Evolutionary conservation across 805 yeast species (phyloP), one percentile per base, ranked within the genome.

Genomic region (Yamadazyma kitorensis): DNA sequence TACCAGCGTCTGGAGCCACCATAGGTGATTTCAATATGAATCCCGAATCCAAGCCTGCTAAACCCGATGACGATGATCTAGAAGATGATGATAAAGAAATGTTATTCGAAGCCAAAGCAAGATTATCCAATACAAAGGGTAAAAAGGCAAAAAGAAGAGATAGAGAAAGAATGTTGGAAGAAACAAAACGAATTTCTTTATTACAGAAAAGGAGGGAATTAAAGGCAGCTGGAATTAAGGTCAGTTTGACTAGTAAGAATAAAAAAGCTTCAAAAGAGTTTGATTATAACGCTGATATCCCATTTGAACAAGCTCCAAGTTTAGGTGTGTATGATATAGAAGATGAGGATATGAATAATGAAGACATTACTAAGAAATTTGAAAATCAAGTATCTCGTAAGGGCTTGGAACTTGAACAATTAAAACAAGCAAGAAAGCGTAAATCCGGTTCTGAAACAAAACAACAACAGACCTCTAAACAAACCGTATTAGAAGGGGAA

Each of bases 61-160:
- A 76, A 40, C 95, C 95, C 0, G 95, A 87, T 59, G 76, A 78
- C 2, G 80, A 75, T 10, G 85, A 80, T 17, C 64, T 87, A 70
- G 89, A 81, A 38, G 96, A 87, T 27, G 96, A 86, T 39, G 96
- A 91, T 49, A 64, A 74, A 37, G 97, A 91, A 55, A 87, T 89
- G 96, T 58, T 89, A 6, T 78, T 86, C n/a, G 98, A 93, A 54
- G 98, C 98, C 1, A 74, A 82, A 30, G 95, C 96, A 2, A 74
- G 98, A 47, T 64, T 91, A 43, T 86, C 95, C 9, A 89, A 87
- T 49, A 88, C 97, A 0, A 87, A 84, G 55, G 98, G 98, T 40
- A 88, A 89, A 47, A 91, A 91, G 57, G 96, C 97, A 0, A 86
- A 89, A 39, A 62, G 98, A 39, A 87, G 89, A 52, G 86, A 82